Evolutionary conservation across 805 yeast genomes (phyloP), one percentile per base, ranked within the genome.

Genomic region (Ogataea dorogensis): DNA sequence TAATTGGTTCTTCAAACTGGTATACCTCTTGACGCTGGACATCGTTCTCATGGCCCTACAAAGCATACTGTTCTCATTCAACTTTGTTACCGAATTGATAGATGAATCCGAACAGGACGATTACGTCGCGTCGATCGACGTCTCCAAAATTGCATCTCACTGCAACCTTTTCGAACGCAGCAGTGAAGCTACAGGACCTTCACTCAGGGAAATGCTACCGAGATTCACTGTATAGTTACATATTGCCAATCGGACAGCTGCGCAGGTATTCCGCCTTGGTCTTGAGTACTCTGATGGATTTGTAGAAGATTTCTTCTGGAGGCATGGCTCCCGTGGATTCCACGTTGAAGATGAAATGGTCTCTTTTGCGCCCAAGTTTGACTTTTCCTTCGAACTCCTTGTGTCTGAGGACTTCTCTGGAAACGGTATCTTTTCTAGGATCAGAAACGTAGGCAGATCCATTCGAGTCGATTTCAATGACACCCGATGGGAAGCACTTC

Each of bases 271-370:
- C 86, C 22, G 86, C 89, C 67, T 93, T 93, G 57, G 82, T 81
- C 63, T 79, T 85, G 59, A 93, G 71, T 36, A 88, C 80, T 59
- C 91, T 75, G 33, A 93, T 84, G 43, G 91, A 79, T 62, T 91
- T 93, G 67, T 87, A 79, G 65, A 93, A 93, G 36, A 93, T 87
- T 66, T 91, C 98, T 53, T 86, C 96, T 15, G 98, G 96, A 11
- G 87, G 70, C 96, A 93, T 89, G 26, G 97, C 96, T 24, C 98
- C 98, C 2, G 95, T 81, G 38, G 91, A 80, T 65, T 93, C 98
- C 30, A 93, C 88, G 53, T 88, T 86, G 70, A 87, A 93, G 34
- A 93, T 86, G 61, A 93, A 93, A 54, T 93, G 96, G 59, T 85
- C 93, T 62, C 96, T 81, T 49, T 73, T 73, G 64, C 98, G 79